These are phyloP conservation scores for Arthrinium puccinioides DNA, from an alignment of 2,329 filamentous ascomycete species.

Conservation along the genomic window DNA sequence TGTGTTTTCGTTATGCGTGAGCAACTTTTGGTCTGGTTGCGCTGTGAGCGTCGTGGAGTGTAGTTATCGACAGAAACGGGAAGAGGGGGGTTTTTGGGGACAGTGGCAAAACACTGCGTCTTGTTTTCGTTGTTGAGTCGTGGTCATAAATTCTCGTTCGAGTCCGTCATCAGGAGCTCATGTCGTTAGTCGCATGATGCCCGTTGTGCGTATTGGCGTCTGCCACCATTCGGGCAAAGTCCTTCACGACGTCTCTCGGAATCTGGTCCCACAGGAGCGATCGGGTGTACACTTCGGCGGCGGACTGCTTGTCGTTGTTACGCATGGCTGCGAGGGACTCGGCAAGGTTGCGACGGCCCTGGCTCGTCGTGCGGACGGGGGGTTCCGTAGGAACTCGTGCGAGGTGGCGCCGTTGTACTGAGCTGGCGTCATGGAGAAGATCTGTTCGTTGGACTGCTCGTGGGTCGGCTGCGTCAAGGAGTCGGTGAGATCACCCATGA, in stretches of 20 bases:
- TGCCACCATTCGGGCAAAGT: slow-evolving; percentile 86
- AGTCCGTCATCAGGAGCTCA: too few relatives aligned
- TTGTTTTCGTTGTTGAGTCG: slow-evolving; percentile 22
- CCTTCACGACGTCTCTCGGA: slow-evolving; percentile 81
- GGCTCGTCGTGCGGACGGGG: slow-evolving; percentile 47
- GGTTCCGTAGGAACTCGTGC: slow-evolving; percentile 61
- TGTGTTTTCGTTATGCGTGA: slow-evolving; percentile 25
- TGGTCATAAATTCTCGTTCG: too few relatives aligned
- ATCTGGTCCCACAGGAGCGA: slow-evolving; percentile 93
- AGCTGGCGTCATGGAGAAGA: slow-evolving; percentile 76
- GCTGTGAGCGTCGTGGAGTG: slow-evolving; percentile 20
- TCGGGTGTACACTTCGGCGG: slow-evolving; percentile 85
- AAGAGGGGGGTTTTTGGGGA: slow-evolving; percentile 7
- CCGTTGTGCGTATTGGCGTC: slow-evolving; percentile 50
- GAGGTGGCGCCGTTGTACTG: slow-evolving; percentile 84
- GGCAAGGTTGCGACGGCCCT: slow-evolving; percentile 66
- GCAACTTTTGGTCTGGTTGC: slow-evolving; percentile 23
- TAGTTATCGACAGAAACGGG: slow-evolving; percentile 18
- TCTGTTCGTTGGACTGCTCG: slow-evolving; percentile 80
- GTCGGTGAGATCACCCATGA: slow-evolving; percentile 60
- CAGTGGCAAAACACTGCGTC: slow-evolving; percentile 6
- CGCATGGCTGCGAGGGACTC: slow-evolving; percentile 78
- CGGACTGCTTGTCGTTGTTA: slow-evolving; percentile 60
- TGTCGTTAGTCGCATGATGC: slow-evolving; percentile 34
- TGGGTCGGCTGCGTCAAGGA: slow-evolving; percentile 68